phyloP scores from a whole-genome alignment of 306 rosid species.

The Malus fusca region DNA sequence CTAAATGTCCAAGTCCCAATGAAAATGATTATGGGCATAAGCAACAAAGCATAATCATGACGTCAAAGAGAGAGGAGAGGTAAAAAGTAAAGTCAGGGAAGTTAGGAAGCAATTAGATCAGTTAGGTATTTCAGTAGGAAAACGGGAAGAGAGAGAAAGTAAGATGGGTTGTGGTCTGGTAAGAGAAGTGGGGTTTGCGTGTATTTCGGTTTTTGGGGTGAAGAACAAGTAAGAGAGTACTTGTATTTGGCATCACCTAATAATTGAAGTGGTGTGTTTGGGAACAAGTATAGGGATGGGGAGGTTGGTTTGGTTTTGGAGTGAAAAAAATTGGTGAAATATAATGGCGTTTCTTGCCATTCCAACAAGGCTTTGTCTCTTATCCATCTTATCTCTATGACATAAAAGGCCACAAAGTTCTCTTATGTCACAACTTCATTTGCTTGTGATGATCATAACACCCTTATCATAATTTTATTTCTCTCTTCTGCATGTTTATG shows the following conservation, averaged over 20 bases:
- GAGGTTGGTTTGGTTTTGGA: neutral
- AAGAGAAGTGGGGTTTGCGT: slow-evolving; percentile 31
- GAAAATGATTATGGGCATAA: neutral
- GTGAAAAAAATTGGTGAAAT: neutral
- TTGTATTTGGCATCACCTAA: neutral
- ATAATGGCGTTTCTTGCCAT: neutral
- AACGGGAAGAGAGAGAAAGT: slow-evolving; percentile 2
- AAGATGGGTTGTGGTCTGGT: neutral
- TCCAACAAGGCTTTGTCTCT: neutral
- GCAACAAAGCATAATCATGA: neutral
- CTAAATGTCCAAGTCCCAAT: neutral
- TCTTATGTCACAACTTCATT: too few relatives aligned
- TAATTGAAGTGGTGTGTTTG: slow-evolving; percentile 26
- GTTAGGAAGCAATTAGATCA: slow-evolving; percentile 23
- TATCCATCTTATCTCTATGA: neutral
- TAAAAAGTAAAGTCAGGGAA: slow-evolving; percentile 12
- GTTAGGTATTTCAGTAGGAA: slow-evolving; percentile 14
- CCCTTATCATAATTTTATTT: too few relatives aligned
- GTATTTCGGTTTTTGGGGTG: neutral
- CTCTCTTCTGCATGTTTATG: too few relatives aligned
- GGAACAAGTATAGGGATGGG: neutral
- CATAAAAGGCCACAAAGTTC: neutral
- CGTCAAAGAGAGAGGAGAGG: neutral
- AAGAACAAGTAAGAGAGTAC: neutral
- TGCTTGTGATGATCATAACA: too few relatives aligned